Evolutionary conservation across 2,329 filamentous ascomycete species (phyloP).

Genomic region (Ceratocystis destructans): DNA sequence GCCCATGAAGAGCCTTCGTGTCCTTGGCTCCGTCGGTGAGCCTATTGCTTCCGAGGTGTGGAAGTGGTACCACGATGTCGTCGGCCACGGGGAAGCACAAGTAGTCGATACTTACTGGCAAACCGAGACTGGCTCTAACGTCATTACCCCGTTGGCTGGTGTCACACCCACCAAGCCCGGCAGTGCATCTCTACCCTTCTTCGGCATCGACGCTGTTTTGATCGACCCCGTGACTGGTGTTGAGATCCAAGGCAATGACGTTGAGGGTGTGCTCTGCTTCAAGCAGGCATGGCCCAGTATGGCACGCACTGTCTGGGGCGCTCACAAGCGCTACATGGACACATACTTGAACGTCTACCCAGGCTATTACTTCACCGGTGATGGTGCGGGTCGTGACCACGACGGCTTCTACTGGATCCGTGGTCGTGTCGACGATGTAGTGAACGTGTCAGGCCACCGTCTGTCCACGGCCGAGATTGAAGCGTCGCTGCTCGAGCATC

Average conservation of each 20-base stretch:
- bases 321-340: conserved; percentile 97
- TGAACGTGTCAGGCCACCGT: conserved; percentile 94
- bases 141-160: conserved; percentile 85
- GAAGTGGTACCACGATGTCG: conserved; percentile 98
- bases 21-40: conserved; percentile 90
- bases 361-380: conserved; percentile 92
- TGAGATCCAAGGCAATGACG: conserved; percentile 88
- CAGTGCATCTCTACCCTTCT: conserved; percentile 91
- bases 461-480: conserved; percentile 97
- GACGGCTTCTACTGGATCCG: conserved; percentile 99
- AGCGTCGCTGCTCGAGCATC: conserved; percentile 86
- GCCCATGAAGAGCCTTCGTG: conserved; percentile 75
- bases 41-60: conserved; percentile 96
- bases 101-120: conserved; percentile 99
- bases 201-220: conserved; percentile 93
- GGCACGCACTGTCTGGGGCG: conserved; percentile 94
- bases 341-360: conserved; percentile 97
- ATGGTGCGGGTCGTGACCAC: conserved; percentile 89
- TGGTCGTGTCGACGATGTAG: conserved; percentile 93
- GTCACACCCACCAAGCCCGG: conserved; percentile 94
- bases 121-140: conserved; percentile 94
- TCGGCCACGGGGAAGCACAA: conserved; percentile 86
- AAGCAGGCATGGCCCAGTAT: conserved; percentile 98
- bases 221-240: conserved; percentile 92
- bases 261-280: conserved; percentile 91